These are phyloP conservation scores for Calonectria pauciramosa DNA, from an alignment of 2,329 filamentous ascomycete species.

Conservation along the genomic window DNA sequence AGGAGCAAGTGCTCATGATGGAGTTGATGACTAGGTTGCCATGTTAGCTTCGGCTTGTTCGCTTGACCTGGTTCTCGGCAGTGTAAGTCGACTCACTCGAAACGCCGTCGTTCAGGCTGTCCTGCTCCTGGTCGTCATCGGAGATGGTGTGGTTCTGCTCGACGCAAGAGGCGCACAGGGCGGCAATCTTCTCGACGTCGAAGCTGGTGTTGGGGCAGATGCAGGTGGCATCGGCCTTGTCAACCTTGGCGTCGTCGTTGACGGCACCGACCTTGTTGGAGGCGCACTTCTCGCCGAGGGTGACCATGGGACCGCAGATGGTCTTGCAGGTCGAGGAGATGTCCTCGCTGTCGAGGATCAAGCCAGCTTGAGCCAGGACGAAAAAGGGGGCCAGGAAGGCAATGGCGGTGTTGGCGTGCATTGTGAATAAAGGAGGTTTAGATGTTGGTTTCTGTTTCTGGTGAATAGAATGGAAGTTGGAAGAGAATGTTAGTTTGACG, in stretches of 20 bases:
- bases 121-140: slow-evolving; percentile 1
- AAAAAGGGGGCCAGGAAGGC: not conserved
- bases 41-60: not conserved
- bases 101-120: not conserved
- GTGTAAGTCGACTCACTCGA: not conserved
- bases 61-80: not conserved
- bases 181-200: not conserved
- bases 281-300: not conserved
- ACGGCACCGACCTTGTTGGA: slow-evolving; percentile 4
- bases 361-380: not conserved
- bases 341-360: slow-evolving; percentile 4
- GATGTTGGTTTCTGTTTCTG: not conserved
- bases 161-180: not conserved
- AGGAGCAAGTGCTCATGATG: slow-evolving; percentile 3
- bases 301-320: not conserved
- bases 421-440: not conserved
- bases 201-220: slow-evolving; percentile 8
- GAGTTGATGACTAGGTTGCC: not conserved
- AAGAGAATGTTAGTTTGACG: not conserved
- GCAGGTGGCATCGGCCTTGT: slow-evolving; percentile 1
- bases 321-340: slow-evolving; percentile 8
- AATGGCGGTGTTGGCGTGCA: slow-evolving; percentile 8
- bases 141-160: not conserved
- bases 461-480: not conserved
- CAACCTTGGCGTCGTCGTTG: not conserved